A percentile compares a stretch with the other conserved stretches of the same genome.
Evolutionary conservation across 371 early-diverging fungal genomes (phyloP).

Genomic region (Rhizopus delemar): DNA sequence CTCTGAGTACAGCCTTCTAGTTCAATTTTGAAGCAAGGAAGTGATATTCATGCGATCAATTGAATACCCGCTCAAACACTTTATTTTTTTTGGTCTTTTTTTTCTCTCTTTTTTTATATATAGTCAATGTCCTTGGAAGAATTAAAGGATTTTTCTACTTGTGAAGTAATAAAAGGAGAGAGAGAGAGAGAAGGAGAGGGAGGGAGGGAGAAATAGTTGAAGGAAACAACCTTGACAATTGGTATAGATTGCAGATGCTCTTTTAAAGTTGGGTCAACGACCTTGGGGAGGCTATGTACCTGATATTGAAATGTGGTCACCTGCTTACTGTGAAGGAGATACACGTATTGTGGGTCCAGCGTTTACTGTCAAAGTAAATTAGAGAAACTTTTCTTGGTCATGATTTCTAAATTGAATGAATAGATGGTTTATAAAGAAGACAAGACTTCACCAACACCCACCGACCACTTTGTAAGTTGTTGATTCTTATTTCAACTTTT

Average conservation of each 20-base stretch:
- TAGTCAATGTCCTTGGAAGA: no score
- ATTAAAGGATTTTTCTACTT: no score
- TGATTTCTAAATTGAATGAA: neutral
- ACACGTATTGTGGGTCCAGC: constrained; percentile 74
- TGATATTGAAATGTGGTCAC: constrained; percentile 69
- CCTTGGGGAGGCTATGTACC: constrained; percentile 68
- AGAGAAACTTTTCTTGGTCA: neutral
- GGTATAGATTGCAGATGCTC: constrained; percentile 71
- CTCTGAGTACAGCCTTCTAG: neutral
- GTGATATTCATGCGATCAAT: neutral
- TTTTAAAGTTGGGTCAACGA: constrained; percentile 59
- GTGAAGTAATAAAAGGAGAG: neutral
- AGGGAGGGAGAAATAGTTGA: neutral
- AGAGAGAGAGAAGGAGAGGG: neutral
- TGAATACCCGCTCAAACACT: neutral
- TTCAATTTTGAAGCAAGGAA: neutral
- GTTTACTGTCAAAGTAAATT: constrained; percentile 68
- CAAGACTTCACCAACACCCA: constrained; percentile 43
- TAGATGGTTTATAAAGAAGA: constrained; percentile 59
- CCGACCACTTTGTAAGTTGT: constrained; percentile 60
- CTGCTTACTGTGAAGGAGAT: constrained; percentile 57
- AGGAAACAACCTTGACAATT: neutral
- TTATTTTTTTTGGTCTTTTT: no score
- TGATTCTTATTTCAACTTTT: neutral
- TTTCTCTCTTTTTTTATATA: no score